These are phyloP conservation scores for Harrya chromipes DNA, from an alignment of 768 basidiomycete genomes.

Conservation along the genomic window DNA sequence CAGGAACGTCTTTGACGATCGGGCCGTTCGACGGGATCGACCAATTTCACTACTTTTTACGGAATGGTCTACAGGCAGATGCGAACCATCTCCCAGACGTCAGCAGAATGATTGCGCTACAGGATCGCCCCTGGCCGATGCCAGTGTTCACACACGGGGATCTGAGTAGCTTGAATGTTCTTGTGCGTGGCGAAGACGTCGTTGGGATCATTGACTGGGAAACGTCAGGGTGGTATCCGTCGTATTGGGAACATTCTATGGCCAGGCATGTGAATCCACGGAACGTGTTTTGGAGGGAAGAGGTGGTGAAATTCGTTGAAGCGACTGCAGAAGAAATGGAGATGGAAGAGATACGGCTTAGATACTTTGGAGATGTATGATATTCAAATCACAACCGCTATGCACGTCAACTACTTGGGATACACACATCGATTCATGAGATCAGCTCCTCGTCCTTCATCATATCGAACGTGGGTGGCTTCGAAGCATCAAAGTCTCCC, in stretches of 20 bases:
- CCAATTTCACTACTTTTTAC: not conserved
- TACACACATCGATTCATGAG: no score
- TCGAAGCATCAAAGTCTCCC: no score
- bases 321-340: not conserved
- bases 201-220: slow-evolving; percentile 2
- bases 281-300: not conserved
- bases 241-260: not conserved
- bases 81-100: not conserved
- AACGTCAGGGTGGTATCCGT: not conserved
- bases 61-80: not conserved
- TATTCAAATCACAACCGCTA: no score
- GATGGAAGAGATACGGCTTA: not conserved
- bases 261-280: not conserved
- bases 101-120: not conserved
- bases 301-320: not conserved
- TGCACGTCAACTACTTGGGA: no score
- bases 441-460: no score
- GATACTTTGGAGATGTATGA: not conserved
- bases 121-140: not conserved
- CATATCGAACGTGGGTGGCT: no score
- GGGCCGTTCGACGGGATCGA: not conserved
- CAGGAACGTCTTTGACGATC: not conserved
- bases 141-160: not conserved
- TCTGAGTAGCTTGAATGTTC: not conserved
- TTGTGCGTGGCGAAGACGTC: not conserved